These are phyloP conservation scores for Pelargonium nanum DNA, from an alignment of 345 rosid species.

Conservation along the genomic window DNA sequence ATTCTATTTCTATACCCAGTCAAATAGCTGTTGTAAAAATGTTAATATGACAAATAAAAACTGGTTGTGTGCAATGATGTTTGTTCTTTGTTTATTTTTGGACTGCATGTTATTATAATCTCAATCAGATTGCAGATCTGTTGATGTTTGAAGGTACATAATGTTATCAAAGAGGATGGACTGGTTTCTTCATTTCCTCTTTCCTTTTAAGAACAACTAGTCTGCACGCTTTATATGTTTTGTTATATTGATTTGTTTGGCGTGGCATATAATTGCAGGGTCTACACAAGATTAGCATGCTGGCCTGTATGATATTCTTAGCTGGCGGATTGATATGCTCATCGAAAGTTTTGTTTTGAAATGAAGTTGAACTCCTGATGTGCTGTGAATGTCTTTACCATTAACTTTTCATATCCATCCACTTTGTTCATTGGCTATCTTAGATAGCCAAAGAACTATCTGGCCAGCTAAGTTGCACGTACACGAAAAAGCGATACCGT, in stretches of 20 bases:
- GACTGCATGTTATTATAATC: conserved; percentile 12
- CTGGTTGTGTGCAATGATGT: conserved; percentile 16
- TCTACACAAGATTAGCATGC: conserved; percentile 56
- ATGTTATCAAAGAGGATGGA: conserved; percentile 14
- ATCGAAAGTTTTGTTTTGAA: conserved; percentile 47
- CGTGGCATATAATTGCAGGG: conserved; percentile 72
- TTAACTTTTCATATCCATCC: conserved; percentile 15
- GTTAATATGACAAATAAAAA: conserved; percentile 10
- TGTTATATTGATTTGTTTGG: conserved; percentile 60
- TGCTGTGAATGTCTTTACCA: conserved; percentile 28
- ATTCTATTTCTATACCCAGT: conserved; percentile 7
- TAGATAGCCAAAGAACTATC: neutral
- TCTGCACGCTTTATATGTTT: conserved; percentile 26
- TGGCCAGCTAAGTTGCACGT: too few relatives aligned
- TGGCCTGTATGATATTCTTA: conserved; percentile 51
- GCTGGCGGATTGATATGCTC: conserved; percentile 74
- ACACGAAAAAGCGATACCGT: too few relatives aligned
- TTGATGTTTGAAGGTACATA: conserved; percentile 17
- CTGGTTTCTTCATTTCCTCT: conserved; percentile 11
- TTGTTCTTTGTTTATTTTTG: conserved; percentile 10
- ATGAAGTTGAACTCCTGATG: conserved; percentile 38
- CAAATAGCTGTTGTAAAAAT: neutral
- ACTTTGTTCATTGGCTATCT: conserved; percentile 6
- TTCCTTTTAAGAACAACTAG: conserved; percentile 15
- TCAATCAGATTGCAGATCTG: conserved; percentile 10